Evolutionary conservation across 2,329 filamentous ascomycete genomes (phyloP).

Genomic region (Colletotrichum liriopes): DNA sequence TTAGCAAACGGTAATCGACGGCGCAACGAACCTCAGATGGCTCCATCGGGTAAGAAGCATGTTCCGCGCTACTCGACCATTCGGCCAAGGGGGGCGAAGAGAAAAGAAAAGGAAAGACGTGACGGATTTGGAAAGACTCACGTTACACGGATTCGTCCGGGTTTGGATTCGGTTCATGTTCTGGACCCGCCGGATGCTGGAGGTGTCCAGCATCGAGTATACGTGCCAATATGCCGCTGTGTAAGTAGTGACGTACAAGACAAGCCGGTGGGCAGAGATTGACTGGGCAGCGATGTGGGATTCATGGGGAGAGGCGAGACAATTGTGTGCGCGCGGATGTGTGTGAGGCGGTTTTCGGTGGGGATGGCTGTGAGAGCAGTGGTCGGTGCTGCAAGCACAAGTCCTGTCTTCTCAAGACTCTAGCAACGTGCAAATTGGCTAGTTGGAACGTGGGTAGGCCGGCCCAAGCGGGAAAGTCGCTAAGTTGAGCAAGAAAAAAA

Average conservation of each 20-base stretch:
- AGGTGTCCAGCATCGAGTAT: slow-evolving; percentile 23
- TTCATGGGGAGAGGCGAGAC: slow-evolving; percentile 28
- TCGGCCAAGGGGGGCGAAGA: background rate
- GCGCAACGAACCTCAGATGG: slow-evolving; percentile 13
- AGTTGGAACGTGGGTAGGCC: background rate
- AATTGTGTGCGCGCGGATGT: slow-evolving; percentile 16
- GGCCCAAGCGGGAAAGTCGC: slow-evolving; percentile 6
- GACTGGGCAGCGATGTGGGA: slow-evolving; percentile 16
- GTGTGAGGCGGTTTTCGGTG: slow-evolving; percentile 19
- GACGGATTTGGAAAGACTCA: slow-evolving; percentile 31
- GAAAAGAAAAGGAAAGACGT: background rate
- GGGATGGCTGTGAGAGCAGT: background rate
- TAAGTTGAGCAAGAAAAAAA: slow-evolving; percentile 7
- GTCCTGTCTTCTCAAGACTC: background rate
- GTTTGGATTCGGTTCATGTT: slow-evolving; percentile 33
- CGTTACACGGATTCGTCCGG: slow-evolving; percentile 36
- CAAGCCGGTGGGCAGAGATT: slow-evolving; percentile 16
- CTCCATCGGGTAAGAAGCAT: slow-evolving; percentile 10
- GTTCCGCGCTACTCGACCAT: background rate
- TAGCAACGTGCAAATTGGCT: background rate
- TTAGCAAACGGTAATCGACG: slow-evolving; percentile 17
- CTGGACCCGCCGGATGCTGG: slow-evolving; percentile 33
- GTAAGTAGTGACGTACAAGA: slow-evolving; percentile 25
- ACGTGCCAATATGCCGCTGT: background rate
- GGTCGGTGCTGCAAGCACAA: background rate